phyloP scores from a whole-genome alignment of 2,329 filamentous ascomycete genomes.

The Calonectria ilicicola region DNA sequence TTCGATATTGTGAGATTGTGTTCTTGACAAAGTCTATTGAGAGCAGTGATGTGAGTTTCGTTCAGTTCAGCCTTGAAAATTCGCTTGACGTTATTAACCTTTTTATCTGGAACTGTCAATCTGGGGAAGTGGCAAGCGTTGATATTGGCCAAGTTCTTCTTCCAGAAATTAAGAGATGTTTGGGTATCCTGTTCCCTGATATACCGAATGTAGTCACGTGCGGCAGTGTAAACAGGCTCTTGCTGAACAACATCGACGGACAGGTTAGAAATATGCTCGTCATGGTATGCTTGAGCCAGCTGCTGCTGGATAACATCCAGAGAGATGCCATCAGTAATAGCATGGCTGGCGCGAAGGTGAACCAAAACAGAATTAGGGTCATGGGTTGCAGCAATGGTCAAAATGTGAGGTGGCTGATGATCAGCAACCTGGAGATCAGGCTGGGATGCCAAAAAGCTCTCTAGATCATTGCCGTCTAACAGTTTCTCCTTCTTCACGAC shows the following conservation, averaged over 20 bases:
- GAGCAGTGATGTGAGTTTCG: neutral
- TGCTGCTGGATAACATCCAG: neutral
- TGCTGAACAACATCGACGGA: neutral
- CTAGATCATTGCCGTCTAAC: neutral
- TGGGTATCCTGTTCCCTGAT: neutral
- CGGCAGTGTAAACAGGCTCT: neutral
- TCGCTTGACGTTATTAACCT: neutral
- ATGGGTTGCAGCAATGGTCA: neutral
- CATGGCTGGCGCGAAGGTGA: neutral
- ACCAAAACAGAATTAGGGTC: neutral
- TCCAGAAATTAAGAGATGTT: neutral
- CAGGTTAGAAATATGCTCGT: neutral
- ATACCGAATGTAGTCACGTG: neutral
- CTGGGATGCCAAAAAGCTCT: neutral
- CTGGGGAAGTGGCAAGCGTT: neutral
- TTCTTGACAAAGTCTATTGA: constrained; percentile 2
- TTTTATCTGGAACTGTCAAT: neutral
- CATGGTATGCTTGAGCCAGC: neutral
- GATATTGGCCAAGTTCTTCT: neutral
- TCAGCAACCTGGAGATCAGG: neutral
- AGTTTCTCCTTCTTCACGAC: neutral
- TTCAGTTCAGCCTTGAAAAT: neutral
- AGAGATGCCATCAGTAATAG: neutral
- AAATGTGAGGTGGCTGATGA: neutral
- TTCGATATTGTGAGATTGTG: constrained; percentile 7